Evolutionary conservation across 1,284 basidiomycete genomes (phyloP).

Genomic region (Malassezia slooffiae): DNA sequence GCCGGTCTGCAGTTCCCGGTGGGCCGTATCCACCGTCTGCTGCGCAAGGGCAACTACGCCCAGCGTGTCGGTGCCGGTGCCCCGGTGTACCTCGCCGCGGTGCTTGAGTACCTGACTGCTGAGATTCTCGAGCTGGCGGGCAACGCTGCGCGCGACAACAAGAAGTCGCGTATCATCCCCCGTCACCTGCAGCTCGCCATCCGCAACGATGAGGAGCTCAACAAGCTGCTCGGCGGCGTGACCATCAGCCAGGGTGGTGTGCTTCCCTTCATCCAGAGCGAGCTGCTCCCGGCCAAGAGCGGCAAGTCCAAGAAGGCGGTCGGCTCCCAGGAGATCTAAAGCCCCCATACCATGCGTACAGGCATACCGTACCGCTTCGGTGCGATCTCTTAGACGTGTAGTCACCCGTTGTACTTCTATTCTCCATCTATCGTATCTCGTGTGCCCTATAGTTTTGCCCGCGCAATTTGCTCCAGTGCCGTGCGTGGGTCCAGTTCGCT

Average conservation of each 20-base stretch:
- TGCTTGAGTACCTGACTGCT: constrained; percentile 71
- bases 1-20: constrained; percentile 62
- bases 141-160: constrained; percentile 60
- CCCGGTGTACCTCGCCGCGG: constrained; percentile 73
- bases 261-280: constrained; percentile 56
- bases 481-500: too few relatives aligned
- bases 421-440: background rate
- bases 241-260: constrained; percentile 87
- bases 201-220: constrained; percentile 53
- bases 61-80: constrained; percentile 64
- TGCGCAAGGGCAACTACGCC: constrained; percentile 75
- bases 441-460: background rate
- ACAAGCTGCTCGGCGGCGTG: constrained; percentile 68
- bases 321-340: constrained; percentile 44
- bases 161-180: constrained; percentile 81
- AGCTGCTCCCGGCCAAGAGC: constrained; percentile 61
- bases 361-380: background rate
- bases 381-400: constrained; percentile 4
- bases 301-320: constrained; percentile 50
- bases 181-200: constrained; percentile 81
- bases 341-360: constrained; percentile 6
- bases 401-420: constrained; percentile 17
- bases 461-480: background rate
- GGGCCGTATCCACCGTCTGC: constrained; percentile 73
- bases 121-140: constrained; percentile 80